A percentile compares a stretch with the other conserved stretches of the same genome.
Conservation (phyloP, 202 grass and related monocot genomes). For the Brachypodium distachyon region DNA sequence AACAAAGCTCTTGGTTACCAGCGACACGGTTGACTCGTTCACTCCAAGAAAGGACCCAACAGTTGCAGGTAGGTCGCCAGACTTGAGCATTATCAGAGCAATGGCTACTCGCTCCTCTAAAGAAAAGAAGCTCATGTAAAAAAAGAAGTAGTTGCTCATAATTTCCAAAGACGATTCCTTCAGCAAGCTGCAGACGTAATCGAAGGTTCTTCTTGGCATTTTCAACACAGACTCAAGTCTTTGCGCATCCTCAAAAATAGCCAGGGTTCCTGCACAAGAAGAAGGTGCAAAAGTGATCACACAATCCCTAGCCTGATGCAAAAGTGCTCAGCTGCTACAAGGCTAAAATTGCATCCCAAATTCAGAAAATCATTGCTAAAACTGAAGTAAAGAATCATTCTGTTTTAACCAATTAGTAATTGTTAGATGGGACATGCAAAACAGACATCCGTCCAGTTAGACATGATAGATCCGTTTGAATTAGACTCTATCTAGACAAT, state of each 20-base stretch:
- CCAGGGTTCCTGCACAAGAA: constrained; percentile 13
- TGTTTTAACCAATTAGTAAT: too few species aligned
- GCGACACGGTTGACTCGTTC: constrained; percentile 64
- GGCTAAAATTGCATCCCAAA: too few species aligned
- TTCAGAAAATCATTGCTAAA: too few species aligned
- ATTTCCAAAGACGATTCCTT: constrained; percentile 16
- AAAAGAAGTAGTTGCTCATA: constrained; percentile 47
- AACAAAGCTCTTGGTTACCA: constrained; percentile 70
- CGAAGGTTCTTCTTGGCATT: constrained; percentile 73
- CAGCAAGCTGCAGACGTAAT: constrained; percentile 65
- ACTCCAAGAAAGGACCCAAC: constrained; percentile 55
- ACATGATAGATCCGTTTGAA: too few species aligned
- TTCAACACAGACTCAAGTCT: constrained; percentile 62
- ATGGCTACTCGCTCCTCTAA: constrained; percentile 69
- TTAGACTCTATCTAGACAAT: too few species aligned
- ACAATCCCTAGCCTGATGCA: not conserved
- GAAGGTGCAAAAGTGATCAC: not conserved
- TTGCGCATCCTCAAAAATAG: constrained; percentile 26
- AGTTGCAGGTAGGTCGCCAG: constrained; percentile 52
- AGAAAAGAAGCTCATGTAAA: constrained; percentile 43
- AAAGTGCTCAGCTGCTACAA: not conserved
- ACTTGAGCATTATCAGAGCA: constrained; percentile 61
- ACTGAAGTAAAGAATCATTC: too few species aligned
- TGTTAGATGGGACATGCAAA: too few species aligned
- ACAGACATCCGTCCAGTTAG: too few species aligned